phyloP scores from a whole-genome alignment of 2,329 filamentous ascomycete genomes.

The Colletotrichum sp. region DNA sequence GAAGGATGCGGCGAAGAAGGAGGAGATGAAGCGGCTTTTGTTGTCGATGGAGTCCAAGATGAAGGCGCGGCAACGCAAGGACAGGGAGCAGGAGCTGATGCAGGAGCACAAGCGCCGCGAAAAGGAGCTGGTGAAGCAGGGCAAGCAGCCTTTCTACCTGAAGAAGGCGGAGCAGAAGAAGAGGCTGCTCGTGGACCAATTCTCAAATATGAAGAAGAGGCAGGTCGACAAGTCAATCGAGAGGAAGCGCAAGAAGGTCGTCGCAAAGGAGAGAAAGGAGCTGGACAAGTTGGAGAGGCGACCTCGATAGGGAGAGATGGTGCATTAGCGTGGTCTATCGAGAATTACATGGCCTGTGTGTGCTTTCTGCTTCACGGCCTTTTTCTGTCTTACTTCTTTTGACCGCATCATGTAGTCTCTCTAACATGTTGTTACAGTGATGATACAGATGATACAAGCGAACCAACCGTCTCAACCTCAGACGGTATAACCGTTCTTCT shows the following conservation, averaged over 20 bases:
- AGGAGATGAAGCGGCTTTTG: conserved; percentile 74
- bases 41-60: conserved; percentile 80
- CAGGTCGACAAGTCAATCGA: conserved; percentile 87
- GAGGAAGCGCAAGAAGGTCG: conserved; percentile 87
- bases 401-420: not conserved
- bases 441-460: conserved; percentile 16
- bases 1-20: conserved; percentile 71
- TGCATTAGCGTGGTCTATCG: not conserved
- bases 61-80: conserved; percentile 73
- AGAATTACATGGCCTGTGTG: not conserved
- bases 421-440: conserved; percentile 6
- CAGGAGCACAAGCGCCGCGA: conserved; percentile 81
- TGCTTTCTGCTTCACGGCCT: not conserved
- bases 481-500: conserved; percentile 32
- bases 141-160: conserved; percentile 91
- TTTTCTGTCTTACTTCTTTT: not conserved
- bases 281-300: conserved; percentile 50
- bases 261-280: conserved; percentile 82
- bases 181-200: conserved; percentile 78
- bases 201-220: conserved; percentile 81
- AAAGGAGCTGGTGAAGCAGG: conserved; percentile 83
- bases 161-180: conserved; percentile 95
- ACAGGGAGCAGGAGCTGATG: conserved; percentile 72
- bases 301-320: not conserved
- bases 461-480: not conserved